Evolutionary conservation across 257 asterid genomes (phyloP).

Genomic region (Rehmannia glutinosa): DNA sequence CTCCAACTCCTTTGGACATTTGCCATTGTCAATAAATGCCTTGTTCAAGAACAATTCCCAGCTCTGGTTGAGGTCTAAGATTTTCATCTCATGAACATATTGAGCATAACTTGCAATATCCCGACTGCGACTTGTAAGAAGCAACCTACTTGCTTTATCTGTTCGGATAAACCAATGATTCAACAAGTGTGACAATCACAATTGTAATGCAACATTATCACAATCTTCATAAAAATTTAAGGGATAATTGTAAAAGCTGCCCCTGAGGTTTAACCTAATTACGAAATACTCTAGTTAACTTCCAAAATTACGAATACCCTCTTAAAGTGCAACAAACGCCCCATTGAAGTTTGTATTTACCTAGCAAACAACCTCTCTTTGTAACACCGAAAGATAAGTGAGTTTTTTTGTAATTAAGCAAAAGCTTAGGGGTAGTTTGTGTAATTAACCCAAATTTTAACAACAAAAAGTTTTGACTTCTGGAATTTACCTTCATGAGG

Average conservation of each 20-base stretch:
- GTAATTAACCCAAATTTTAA: neutral
- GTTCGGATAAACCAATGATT: neutral
- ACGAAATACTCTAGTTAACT: too few species aligned
- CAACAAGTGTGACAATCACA: too few species aligned
- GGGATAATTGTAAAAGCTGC: neutral
- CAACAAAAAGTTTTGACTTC: too few species aligned
- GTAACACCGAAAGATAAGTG: too few species aligned
- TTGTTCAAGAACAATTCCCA: conserved; percentile 23
- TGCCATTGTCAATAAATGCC: neutral
- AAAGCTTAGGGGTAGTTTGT: too few species aligned
- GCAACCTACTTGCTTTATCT: conserved; percentile 17
- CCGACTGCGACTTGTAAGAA: conserved; percentile 15
- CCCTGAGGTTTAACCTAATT: neutral
- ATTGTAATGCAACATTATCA: too few species aligned
- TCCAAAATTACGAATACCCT: too few species aligned
- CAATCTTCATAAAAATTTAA: too few species aligned
- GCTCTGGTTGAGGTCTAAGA: conserved; percentile 13
- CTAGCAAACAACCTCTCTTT: too few species aligned
- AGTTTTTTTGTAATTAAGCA: too few species aligned
- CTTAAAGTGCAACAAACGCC: too few species aligned
- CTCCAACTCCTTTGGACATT: conserved; percentile 11
- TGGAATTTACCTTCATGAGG: neutral
- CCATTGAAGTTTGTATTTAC: too few species aligned
- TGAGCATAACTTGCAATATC: neutral
- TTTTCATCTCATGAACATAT: conserved; percentile 6